Evolutionary conservation across 1,139 yeast genomes (phyloP), one percentile per base, ranked within the genome.

Genomic region (Scheffersomyces stambukii): DNA sequence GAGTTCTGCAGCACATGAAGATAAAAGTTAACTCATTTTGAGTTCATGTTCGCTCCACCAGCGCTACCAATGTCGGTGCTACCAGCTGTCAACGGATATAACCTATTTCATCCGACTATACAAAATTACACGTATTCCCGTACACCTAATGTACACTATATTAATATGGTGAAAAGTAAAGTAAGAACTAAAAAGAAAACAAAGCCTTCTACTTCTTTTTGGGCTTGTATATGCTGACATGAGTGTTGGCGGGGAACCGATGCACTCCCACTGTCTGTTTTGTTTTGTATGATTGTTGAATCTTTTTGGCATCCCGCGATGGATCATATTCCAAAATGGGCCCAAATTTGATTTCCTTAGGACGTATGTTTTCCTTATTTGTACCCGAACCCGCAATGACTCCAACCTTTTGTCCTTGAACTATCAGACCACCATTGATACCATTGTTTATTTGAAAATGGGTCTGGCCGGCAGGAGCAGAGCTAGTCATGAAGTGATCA

Each of bases 261-360:
- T 58, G 56, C 17, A 54, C 42, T 3, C 56, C 59, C 21, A 33
- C 40, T 16, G 40, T 42, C 13, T 46, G 42, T 28, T 48, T 48
- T 14, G 41, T 28, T 19, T 35, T 32, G 27, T 41, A 40, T 23
- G 39, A 25, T 23, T 40, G 45, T 16, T 39, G 48, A n/a, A 38
- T 28, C 21, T 38, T 41, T 21, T 45, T 45, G 7, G 48, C 38
- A 30, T 60, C 63, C 32, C 56, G 59, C 7, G 66, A 60, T 5
- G 70, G 70, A 37, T 64, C 69, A 33, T 64, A 64, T 24, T 54
- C 70, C 29, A 64, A 45, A 35, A 64, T 62, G 3, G 70, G 70
- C 13, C 68, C 67, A 41, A 64, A 64, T 20, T 54, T 63, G 27
- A 63, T 58, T 28, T 58, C 57, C 29, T 46, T 59, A 4, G 54